Evolutionary conservation across 768 basidiomycete species (phyloP).

Genomic region (Pulveroboletus sp.): DNA sequence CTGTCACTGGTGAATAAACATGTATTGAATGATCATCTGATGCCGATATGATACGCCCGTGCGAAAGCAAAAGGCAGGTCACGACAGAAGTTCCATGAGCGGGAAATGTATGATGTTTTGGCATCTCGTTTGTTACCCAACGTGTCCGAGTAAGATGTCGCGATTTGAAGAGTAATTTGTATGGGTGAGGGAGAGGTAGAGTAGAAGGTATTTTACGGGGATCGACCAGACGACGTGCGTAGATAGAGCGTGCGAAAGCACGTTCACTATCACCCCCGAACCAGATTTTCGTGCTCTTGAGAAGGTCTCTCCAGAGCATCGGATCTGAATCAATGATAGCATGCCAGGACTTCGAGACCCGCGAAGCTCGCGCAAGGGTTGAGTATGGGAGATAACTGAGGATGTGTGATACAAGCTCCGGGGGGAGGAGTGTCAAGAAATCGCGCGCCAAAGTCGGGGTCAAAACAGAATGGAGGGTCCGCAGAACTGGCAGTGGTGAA

Average conservation of each 20-base stretch:
- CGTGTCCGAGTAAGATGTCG: slow-evolving; percentile 74
- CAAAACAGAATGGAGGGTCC: slow-evolving; percentile 83
- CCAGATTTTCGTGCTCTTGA: slow-evolving; percentile 84
- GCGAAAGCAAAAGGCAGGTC: slow-evolving; percentile 93
- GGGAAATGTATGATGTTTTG: slow-evolving; percentile 75
- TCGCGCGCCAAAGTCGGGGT: slow-evolving; percentile 90
- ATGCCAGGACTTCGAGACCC: slow-evolving; percentile 90
- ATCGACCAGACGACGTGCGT: slow-evolving; percentile 50
- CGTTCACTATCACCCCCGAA: slow-evolving; percentile 82
- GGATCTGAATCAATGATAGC: slow-evolving; percentile 87
- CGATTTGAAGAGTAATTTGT: slow-evolving; percentile 91
- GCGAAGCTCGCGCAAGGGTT: slow-evolving; percentile 78
- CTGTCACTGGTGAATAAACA: slow-evolving; percentile 85
- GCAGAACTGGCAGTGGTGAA: slow-evolving; percentile 85
- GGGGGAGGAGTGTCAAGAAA: slow-evolving; percentile 87
- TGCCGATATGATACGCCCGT: slow-evolving; percentile 91
- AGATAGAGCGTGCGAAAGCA: slow-evolving; percentile 69
- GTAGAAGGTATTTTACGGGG: slow-evolving; percentile 37
- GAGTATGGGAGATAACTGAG: slow-evolving; percentile 80
- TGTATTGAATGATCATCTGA: slow-evolving; percentile 97
- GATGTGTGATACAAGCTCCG: slow-evolving; percentile 87
- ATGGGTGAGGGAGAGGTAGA: slow-evolving; percentile 77
- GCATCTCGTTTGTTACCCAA: slow-evolving; percentile 72
- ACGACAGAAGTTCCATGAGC: slow-evolving; percentile 90
- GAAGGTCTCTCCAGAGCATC: slow-evolving; percentile 82